Evolutionary conservation across 2,329 filamentous ascomycete species (phyloP).

Genomic region (Fusarium euwallaceae): DNA sequence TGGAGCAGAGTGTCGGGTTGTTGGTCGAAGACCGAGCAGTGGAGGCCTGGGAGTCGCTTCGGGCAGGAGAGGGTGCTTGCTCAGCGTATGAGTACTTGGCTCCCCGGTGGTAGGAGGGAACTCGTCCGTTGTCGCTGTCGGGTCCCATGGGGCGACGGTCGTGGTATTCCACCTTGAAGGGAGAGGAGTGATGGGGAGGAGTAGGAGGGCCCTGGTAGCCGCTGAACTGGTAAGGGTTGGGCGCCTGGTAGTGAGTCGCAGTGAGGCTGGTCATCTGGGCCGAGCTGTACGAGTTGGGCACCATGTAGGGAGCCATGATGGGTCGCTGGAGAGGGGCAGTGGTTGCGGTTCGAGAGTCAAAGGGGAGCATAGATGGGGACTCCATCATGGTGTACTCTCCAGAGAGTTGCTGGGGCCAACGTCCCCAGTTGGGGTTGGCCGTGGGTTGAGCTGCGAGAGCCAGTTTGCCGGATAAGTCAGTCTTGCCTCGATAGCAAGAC

Average conservation of each 20-base stretch:
- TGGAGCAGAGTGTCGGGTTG: conserved; percentile 52
- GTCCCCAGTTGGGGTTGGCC: conserved; percentile 64
- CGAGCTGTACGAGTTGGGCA: conserved; percentile 59
- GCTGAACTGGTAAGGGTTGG: conserved; percentile 60
- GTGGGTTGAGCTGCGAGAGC: conserved; percentile 62
- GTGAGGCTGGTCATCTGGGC: conserved; percentile 58
- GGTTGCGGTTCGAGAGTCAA: conserved; percentile 59
- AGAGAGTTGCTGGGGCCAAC: conserved; percentile 65
- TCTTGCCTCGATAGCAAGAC: conserved; percentile 45
- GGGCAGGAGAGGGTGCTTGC: conserved; percentile 51
- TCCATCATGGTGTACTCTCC: conserved; percentile 65
- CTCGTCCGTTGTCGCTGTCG: conserved; percentile 42
- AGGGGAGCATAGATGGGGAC: conserved; percentile 60
- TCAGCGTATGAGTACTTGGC: conserved; percentile 49
- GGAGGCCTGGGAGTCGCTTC: conserved; percentile 51
- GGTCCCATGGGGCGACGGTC: conserved; percentile 47
- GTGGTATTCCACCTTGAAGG: conserved; percentile 52
- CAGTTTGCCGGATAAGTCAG: conserved; percentile 53
- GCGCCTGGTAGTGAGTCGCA: conserved; percentile 58
- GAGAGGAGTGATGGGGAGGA: conserved; percentile 50
- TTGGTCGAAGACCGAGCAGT: conserved; percentile 39
- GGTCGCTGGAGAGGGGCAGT: conserved; percentile 58
- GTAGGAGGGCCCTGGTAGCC: conserved; percentile 56
- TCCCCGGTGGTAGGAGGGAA: conserved; percentile 44
- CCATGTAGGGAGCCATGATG: conserved; percentile 61